These are phyloP conservation scores for Streptanthus diversifolius DNA, from an alignment of 345 rosid genomes.

Conservation along the genomic window DNA sequence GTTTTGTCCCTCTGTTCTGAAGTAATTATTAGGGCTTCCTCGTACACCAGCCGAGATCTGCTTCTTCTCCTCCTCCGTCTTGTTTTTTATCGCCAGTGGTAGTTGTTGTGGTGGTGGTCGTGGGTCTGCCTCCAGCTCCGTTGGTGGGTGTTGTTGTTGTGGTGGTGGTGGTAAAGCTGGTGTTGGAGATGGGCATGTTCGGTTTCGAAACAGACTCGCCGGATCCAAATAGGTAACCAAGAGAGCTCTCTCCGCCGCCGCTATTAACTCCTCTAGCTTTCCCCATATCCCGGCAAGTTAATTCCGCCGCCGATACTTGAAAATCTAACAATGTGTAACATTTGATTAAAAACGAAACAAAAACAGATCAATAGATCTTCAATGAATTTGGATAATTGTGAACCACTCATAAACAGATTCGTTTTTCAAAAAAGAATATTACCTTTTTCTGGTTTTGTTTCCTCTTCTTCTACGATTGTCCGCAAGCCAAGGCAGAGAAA, in stretches of 20 bases:
- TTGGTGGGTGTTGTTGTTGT: conserved; percentile 35
- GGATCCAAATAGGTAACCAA: conserved; percentile 79
- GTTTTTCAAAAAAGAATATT: too few species aligned
- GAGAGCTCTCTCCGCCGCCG: conserved; percentile 90
- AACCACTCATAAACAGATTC: too few species aligned
- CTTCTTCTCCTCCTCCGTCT: conserved; percentile 39
- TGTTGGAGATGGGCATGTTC: conserved; percentile 28
- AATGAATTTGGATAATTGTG: neutral
- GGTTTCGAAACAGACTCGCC: conserved; percentile 55
- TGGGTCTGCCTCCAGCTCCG: conserved; percentile 51
- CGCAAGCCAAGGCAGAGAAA: conserved; percentile 21
- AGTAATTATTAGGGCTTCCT: conserved; percentile 61
- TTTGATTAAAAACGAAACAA: neutral
- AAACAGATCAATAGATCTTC: neutral
- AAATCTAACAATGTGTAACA: conserved; percentile 13
- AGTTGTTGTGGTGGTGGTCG: conserved; percentile 31
- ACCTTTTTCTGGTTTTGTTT: conserved; percentile 13
- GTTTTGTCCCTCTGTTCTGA: conserved; percentile 82
- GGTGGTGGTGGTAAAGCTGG: conserved; percentile 31
- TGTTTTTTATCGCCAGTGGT: conserved; percentile 35
- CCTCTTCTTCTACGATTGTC: conserved; percentile 15
- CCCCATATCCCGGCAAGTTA: conserved; percentile 47
- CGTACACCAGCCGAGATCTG: conserved; percentile 68
- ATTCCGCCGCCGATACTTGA: conserved; percentile 5
- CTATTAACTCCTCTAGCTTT: conserved; percentile 66